Evolutionary conservation across 805 yeast species (phyloP).

Genomic region (Candida succiphila): DNA sequence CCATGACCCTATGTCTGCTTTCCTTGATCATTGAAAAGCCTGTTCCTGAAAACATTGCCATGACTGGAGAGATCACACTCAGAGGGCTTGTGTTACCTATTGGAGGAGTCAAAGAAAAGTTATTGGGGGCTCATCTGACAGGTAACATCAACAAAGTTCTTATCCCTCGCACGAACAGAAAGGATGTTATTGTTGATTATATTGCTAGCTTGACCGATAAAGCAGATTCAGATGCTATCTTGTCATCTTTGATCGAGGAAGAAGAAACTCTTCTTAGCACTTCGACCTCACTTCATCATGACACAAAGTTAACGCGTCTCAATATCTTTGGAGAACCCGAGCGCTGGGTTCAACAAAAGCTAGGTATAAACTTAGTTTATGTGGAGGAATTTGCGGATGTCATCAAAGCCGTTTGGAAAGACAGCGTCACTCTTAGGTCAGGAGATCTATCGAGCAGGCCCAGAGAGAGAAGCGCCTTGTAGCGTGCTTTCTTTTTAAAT

Average conservation of each 20-base stretch:
- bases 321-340: conserved; percentile 34
- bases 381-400: conserved; percentile 78
- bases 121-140: conserved; percentile 70
- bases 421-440: conserved; percentile 16
- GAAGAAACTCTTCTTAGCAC: conserved; percentile 16
- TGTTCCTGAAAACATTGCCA: conserved; percentile 45
- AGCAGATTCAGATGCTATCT: conserved; percentile 6
- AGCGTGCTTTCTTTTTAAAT: too few relatives aligned
- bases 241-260: conserved; percentile 13
- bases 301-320: conserved; percentile 1
- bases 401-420: conserved; percentile 59
- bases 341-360: conserved; percentile 36
- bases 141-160: conserved; percentile 47
- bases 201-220: conserved; percentile 21
- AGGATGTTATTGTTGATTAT: conserved; percentile 56
- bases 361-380: conserved; percentile 50
- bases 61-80: conserved; percentile 82
- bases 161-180: conserved; percentile 61
- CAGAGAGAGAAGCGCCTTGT: conserved; percentile 10
- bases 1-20: conserved; percentile 37
- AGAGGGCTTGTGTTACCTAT: conserved; percentile 73
- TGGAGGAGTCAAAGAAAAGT: conserved; percentile 73
- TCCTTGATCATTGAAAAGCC: conserved; percentile 33
- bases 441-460: too few relatives aligned
- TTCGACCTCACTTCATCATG: background rate